These are phyloP conservation scores for Alternaria gaisen DNA, from an alignment of 2,329 filamentous ascomycete genomes.

Conservation along the genomic window DNA sequence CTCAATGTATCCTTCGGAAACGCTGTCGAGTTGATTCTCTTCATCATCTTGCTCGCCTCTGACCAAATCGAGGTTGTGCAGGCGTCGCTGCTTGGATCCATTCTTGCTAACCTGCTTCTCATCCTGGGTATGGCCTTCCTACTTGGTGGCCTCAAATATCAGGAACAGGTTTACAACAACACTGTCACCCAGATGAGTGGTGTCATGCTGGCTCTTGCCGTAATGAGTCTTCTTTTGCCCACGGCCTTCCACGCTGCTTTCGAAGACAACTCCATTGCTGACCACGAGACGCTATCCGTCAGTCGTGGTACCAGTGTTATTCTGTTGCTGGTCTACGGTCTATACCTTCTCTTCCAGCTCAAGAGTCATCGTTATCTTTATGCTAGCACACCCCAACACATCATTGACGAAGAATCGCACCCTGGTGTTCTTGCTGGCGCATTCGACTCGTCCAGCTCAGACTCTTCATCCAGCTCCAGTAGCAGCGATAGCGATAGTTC, in stretches of 20 bases:
- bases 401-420: slow-evolving; percentile 89
- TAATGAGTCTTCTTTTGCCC: slow-evolving; percentile 87
- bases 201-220: slow-evolving; percentile 86
- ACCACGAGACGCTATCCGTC: slow-evolving; percentile 78
- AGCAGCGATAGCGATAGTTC: slow-evolving; percentile 71
- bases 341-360: slow-evolving; percentile 89
- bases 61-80: slow-evolving; percentile 91
- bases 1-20: slow-evolving; percentile 64
- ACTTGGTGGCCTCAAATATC: slow-evolving; percentile 82
- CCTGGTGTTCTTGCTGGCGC: slow-evolving; percentile 85
- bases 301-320: slow-evolving; percentile 91
- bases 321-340: slow-evolving; percentile 79
- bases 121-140: slow-evolving; percentile 94
- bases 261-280: slow-evolving; percentile 67
- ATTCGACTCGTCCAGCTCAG: slow-evolving; percentile 73
- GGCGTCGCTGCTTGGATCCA: slow-evolving; percentile 87
- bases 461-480: slow-evolving; percentile 57
- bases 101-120: slow-evolving; percentile 85
- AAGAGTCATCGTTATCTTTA: slow-evolving; percentile 94
- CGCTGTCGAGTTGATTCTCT: slow-evolving; percentile 62
- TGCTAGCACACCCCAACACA: slow-evolving; percentile 87
- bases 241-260: slow-evolving; percentile 95
- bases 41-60: slow-evolving; percentile 57
- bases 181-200: slow-evolving; percentile 97
- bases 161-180: slow-evolving; percentile 95